phyloP scores from a whole-genome alignment of 1,139 yeast genomes.

The Nakaseomyces uthaithaninus region DNA sequence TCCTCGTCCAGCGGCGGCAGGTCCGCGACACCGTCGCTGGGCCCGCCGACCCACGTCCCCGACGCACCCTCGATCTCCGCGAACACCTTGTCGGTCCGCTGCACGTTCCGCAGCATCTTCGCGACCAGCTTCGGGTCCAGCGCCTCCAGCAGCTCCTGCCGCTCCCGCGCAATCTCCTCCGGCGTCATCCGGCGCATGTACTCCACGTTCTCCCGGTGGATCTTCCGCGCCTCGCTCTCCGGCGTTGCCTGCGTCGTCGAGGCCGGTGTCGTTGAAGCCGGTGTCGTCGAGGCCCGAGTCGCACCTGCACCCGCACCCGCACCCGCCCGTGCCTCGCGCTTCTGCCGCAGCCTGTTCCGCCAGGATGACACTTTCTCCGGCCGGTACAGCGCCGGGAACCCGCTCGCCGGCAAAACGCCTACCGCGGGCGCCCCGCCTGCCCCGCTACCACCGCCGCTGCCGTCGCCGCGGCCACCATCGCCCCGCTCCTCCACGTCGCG shows the following conservation, averaged over 20 bases:
- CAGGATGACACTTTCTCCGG: conserved; percentile 37
- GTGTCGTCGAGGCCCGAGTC: conserved; percentile 10
- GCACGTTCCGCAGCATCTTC: conserved; percentile 40
- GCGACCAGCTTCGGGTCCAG: conserved; percentile 65
- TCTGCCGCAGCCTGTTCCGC: conserved; percentile 34
- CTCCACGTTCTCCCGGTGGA: conserved; percentile 68
- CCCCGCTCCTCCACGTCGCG: conserved; percentile 42
- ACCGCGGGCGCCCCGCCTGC: too few relatives aligned
- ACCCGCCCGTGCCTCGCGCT: conserved; percentile 16
- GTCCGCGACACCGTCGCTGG: conserved; percentile 35
- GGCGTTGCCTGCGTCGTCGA: conserved; percentile 13
- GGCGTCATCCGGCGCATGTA: conserved; percentile 54
- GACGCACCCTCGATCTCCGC: conserved; percentile 54
- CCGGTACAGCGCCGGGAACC: conserved; percentile 39
- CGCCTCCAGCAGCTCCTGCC: conserved; percentile 54
- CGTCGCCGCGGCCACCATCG: too few relatives aligned
- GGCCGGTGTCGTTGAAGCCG: too few relatives aligned
- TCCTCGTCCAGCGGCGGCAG: conserved; percentile 29
- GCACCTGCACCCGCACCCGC: neutral
- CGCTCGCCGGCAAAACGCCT: conserved; percentile 27
- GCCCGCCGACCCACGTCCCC: conserved; percentile 70
- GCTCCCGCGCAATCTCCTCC: conserved; percentile 57
- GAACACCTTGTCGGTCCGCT: conserved; percentile 35
- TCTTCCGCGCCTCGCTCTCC: conserved; percentile 54
- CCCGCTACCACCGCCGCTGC: too few relatives aligned